Evolutionary conservation across 129 eudicot genomes (phyloP).

Genomic region (Arctium minus): DNA sequence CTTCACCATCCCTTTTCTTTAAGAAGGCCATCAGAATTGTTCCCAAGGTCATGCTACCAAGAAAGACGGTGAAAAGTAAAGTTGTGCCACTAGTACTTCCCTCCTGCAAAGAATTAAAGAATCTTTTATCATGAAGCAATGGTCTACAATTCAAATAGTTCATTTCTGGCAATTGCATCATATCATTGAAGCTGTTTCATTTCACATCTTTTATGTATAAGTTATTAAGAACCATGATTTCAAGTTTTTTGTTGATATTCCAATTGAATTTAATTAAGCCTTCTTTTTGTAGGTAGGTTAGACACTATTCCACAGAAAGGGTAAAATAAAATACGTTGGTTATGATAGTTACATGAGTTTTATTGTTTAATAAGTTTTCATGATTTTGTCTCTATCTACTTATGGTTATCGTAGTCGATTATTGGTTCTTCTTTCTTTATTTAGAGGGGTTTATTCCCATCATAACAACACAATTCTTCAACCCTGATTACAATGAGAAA

Average conservation of each 20-base stretch:
- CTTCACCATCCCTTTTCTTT: constrained; percentile 62
- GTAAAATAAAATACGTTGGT: too few relatives aligned
- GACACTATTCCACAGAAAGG: too few relatives aligned
- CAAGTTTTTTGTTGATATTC: too few relatives aligned
- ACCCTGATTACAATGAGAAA: not conserved
- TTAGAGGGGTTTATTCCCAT: not conserved
- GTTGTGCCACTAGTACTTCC: constrained; percentile 89
- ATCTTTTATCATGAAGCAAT: not conserved
- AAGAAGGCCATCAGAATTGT: constrained; percentile 83
- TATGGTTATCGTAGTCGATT: too few relatives aligned
- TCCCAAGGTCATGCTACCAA: constrained; percentile 83
- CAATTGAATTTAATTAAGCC: too few relatives aligned
- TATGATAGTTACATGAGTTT: too few relatives aligned
- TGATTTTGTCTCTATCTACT: too few relatives aligned
- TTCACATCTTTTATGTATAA: not conserved
- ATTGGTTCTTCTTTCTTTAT: too few relatives aligned
- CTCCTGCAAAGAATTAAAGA: constrained; percentile 49
- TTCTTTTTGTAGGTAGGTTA: too few relatives aligned
- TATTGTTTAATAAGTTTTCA: too few relatives aligned
- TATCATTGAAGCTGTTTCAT: not conserved
- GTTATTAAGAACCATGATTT: too few relatives aligned
- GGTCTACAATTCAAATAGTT: constrained; percentile 2
- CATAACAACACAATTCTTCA: not conserved
- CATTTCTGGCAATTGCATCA: constrained; percentile 4
- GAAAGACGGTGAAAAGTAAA: constrained; percentile 68